Base-by-base conservation (phyloP, 2,329 filamentous ascomycete species). In the Calonectria ilicicola region DNA sequence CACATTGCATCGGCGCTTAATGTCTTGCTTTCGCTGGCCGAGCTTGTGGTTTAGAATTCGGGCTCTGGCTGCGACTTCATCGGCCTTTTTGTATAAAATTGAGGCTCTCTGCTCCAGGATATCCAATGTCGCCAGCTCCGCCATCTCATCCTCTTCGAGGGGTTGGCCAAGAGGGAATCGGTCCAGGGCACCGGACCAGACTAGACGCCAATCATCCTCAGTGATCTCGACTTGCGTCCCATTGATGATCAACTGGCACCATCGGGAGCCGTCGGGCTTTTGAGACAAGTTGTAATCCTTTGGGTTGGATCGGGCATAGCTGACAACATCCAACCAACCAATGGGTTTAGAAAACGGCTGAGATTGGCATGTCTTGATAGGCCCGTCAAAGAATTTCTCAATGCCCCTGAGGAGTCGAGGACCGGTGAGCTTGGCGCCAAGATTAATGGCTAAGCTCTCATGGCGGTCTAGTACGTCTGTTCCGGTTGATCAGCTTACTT, bases 141-240 rank as follows among this genome's bases (percentile, higher is more conserved):
- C 95, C 81, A 93, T 91, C 84, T 98, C 95, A 80, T 98, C 95
- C 80, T 97, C 95, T 71, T 94, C 91, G 62, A 97, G 92, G 1
- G 95, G 94, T 75, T 96, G 92, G 17, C 93, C 92, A 2, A 95
- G 93, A 21, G 95, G 95, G 70, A 89, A 87, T 80, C 95, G 93
- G 82, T 97, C 94, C 14, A 96, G 91, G 76, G 94, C 94, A 32
- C 95, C 95, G 46, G 94, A 96, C 67, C 92, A 91, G 76, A 98
- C 96, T 76, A 98, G 86, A 49, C 95, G 90, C 88, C 93, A 98
- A 81, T 98, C 95, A 81, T 97, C 95, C 82, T 97, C 95, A 21
- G 91, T 92, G 73, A 98, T 96, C 84, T 98, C 94, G 10, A 97
- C 93, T 60, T 94, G 91, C 76, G 93, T 90, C 73, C 95, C 94